Evolutionary conservation across 1,284 basidiomycete species (phyloP).

Genomic region (Peniophora sp.): DNA sequence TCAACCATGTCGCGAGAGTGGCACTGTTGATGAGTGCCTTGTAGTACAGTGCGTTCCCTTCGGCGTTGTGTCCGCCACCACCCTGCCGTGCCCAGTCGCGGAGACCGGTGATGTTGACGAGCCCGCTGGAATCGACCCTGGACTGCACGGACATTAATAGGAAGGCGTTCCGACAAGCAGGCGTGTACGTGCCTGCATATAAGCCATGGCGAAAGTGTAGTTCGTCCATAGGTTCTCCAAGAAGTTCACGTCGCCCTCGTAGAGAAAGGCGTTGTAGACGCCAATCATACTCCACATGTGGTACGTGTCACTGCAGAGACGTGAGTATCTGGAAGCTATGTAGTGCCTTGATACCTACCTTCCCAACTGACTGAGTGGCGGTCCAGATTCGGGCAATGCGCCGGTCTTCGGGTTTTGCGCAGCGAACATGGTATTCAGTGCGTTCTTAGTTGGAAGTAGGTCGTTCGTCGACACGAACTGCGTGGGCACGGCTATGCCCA

Average conservation of each 20-base stretch:
- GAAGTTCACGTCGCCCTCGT: conserved; percentile 38
- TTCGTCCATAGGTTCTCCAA: conserved; percentile 38
- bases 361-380: conserved; percentile 43
- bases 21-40: conserved; percentile 36
- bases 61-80: conserved; percentile 39
- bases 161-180: no score
- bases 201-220: conserved; percentile 32
- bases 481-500: conserved; percentile 56
- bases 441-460: conserved; percentile 45
- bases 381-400: conserved; percentile 49
- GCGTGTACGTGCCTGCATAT: no score
- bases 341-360: background rate
- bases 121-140: conserved; percentile 35
- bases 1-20: conserved; percentile 36
- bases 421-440: conserved; percentile 51
- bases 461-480: conserved; percentile 56
- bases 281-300: conserved; percentile 40
- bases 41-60: conserved; percentile 41
- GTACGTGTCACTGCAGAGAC: conserved; percentile 28
- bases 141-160: conserved; percentile 34
- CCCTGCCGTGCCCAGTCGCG: conserved; percentile 44
- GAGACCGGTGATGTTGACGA: conserved; percentile 39
- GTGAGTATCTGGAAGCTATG: background rate
- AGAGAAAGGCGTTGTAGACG: conserved; percentile 36
- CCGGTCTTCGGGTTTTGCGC: conserved; percentile 42